Base-by-base conservation (phyloP, 176 grass and related monocot species). In the Aegilops longissima region DNA sequence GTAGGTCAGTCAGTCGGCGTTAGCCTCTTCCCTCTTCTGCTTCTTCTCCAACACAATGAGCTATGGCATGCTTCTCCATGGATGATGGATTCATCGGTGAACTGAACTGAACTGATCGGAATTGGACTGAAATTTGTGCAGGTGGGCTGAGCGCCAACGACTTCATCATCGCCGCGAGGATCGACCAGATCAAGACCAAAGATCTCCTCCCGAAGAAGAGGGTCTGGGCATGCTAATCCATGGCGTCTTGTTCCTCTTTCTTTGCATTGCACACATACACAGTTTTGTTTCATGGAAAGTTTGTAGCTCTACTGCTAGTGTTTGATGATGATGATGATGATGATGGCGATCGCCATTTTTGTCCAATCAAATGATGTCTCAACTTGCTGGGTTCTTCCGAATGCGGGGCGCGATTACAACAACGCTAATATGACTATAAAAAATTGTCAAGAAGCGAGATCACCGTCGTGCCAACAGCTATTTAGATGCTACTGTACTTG, bases 141-240 rank as follows among this genome's bases (percentile, higher is more conserved):
- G 89, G 78, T 10, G 89, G 84, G 29, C 84, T 96, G 45, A 93
- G 85, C 49, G 84, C 91, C 24, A 96, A 96, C 52, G 89, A 93
- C 66, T 96, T 84, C 85, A 90, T 96, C 65, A 34, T 91, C 63
- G 94, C 85, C 1, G 94, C 91, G 4, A 91, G 82, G 84, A 93
- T 96, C 42, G 91, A 96, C 54, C 45, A 86, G 66, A 88, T 96
- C 66, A 90, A 91, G 80, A 88, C 82, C 42, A 23, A 78, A 8
- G 94, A 96, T 84, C 91, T 96, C 47, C 73, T 96, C 65, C 91
- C 91, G 0, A 96, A 92, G 79, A 96, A 96, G 79, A 82, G 94
- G 62, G 78, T 88, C 84, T 96, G 94, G 87, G 94, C 89, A 24
- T 95, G 83, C 35, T 21, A n/a, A 20, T 56, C 51, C 51, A 56